Evolutionary conservation across 164 flowering plant species (phyloP).

Genomic region (Magnolia officinalis): DNA sequence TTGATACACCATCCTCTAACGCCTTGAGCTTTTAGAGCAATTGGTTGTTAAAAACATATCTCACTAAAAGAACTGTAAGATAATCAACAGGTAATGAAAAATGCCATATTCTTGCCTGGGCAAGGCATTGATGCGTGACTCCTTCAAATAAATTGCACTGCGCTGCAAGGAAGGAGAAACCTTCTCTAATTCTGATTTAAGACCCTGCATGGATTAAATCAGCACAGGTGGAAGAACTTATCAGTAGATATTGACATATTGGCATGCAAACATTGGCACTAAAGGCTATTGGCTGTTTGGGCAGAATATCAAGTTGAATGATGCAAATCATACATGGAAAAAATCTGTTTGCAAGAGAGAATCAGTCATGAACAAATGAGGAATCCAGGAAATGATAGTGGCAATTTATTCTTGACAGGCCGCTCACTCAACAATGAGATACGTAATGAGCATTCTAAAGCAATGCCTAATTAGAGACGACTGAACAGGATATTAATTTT

Average conservation of each 20-base stretch:
- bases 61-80: background rate
- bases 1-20: too few species aligned
- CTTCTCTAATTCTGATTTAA: conserved; percentile 89
- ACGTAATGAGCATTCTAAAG: background rate
- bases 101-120: conserved; percentile 54
- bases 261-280: background rate
- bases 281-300: background rate
- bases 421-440: background rate
- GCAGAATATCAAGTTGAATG: background rate
- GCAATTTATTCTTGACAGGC: background rate
- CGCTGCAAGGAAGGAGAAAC: conserved; percentile 93
- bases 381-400: background rate
- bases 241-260: too few species aligned
- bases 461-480: background rate
- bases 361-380: background rate
- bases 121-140: conserved; percentile 79
- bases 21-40: too few species aligned
- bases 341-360: background rate
- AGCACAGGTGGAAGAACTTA: conserved; percentile 2
- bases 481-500: too few species aligned
- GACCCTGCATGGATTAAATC: conserved; percentile 47
- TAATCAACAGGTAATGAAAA: background rate
- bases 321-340: background rate
- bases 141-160: conserved; percentile 81
- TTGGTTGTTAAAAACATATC: background rate